Percentiles rank a stretch among this genome's conserved stretches.
phyloP scores from a whole-genome alignment of 306 rosid genomes.

The Prosopis cineraria region DNA sequence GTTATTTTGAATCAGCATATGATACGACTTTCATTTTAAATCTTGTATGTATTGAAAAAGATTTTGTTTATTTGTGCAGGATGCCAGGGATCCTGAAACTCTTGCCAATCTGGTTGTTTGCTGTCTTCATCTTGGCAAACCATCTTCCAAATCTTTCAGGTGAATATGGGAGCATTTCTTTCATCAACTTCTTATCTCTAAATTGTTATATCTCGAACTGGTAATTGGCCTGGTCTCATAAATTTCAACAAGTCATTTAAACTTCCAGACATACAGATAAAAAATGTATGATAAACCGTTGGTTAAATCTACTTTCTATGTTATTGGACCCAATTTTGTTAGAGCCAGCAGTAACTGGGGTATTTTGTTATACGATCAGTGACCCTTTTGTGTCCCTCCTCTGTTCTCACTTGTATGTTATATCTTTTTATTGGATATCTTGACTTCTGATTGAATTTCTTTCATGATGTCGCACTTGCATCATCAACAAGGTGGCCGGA shows the following conservation, averaged over 20 bases:
- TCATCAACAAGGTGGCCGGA: neutral
- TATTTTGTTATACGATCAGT: neutral
- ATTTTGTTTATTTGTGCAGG: constrained; percentile 58
- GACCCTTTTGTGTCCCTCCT: neutral
- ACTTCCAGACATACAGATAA: neutral
- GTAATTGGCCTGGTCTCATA: neutral
- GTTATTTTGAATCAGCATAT: constrained; percentile 19
- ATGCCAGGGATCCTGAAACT: constrained; percentile 99
- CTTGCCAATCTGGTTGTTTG: constrained; percentile 94
- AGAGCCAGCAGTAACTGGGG: neutral
- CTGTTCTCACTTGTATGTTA: neutral
- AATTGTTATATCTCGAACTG: neutral
- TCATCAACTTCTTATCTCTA: constrained; percentile 7
- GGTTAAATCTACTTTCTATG: neutral
- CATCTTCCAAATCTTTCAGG: constrained; percentile 95
- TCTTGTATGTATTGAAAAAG: constrained; percentile 20
- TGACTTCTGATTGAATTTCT: constrained; percentile 5
- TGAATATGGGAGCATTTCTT: constrained; percentile 28
- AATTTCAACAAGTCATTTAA: neutral
- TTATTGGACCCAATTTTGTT: neutral
- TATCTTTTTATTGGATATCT: neutral
- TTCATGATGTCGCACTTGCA: neutral
- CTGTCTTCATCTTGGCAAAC: constrained; percentile 92
- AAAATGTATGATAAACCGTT: neutral
- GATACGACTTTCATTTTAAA: neutral